Evolutionary conservation across 306 rosid genomes (phyloP).

Genomic region (Quercus suber): DNA sequence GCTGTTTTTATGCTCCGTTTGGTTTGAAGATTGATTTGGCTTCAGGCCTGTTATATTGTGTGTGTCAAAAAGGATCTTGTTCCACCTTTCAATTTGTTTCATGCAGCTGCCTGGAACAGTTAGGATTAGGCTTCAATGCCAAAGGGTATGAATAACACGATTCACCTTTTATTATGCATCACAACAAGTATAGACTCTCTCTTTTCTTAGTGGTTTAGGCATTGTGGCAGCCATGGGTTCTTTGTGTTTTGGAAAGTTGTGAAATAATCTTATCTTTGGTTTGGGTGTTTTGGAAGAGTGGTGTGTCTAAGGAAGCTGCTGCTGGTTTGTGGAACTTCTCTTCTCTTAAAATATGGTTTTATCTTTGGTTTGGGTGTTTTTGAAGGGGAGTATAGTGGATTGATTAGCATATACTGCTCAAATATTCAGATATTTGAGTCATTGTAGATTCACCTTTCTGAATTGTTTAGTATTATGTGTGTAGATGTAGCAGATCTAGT

Average conservation of each 20-base stretch:
- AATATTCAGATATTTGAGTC: neutral
- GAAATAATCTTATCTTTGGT: neutral
- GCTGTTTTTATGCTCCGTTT: neutral
- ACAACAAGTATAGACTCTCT: neutral
- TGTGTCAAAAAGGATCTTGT: neutral
- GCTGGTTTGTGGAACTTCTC: no score
- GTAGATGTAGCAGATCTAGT: neutral
- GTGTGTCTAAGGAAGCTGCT: neutral
- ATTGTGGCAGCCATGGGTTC: neutral
- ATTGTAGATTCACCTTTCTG: neutral
- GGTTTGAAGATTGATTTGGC: neutral
- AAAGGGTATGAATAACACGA: neutral
- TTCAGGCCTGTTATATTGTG: neutral
- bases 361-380: neutral
- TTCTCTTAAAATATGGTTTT: neutral
- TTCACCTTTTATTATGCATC: neutral
- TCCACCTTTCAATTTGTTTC: neutral
- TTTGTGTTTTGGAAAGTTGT: neutral
- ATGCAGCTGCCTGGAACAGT: neutral
- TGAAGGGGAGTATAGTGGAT: neutral
- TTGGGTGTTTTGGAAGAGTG: neutral
- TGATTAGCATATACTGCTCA: neutral
- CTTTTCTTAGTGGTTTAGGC: neutral
- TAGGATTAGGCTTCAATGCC: neutral
- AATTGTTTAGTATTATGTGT: slow-evolving; percentile 9